Base-by-base conservation (phyloP, 805 yeast genomes). In the Cyberlindnera xishuangbannaensis region DNA sequence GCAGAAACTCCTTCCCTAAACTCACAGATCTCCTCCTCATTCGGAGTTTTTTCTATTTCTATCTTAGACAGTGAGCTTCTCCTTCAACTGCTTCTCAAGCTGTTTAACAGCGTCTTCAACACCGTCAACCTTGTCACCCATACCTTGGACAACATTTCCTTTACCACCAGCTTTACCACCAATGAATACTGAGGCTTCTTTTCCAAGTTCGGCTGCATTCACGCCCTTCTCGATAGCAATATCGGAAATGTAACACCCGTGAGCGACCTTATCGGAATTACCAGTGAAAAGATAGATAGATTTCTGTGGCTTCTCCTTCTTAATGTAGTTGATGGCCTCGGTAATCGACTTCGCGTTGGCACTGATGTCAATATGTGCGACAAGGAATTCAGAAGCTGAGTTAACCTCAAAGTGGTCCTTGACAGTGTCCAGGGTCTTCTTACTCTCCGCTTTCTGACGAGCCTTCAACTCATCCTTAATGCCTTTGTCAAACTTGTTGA, bases 161-260 rank as follows among this genome's bases (percentile, higher is more conserved):
- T 86, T 92, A 61, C 99, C 99, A 65, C 99, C 99, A 38, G 95
- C 94, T 61, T 83, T 86, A 61, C 99, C 99, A 45, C 98, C 99
- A 48, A 92, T 76, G 50, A 69, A 66, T 23, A 66, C 62, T 28
- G 88, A 67, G 27, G 83, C 97, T 36, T 71, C 64, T 33, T 69
- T 61, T 20, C 94, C 94, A 47, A 87, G 70, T 18, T 75, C 87
- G 37, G 79, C 71, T 33, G 94, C 88, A 44, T 80, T 71, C 15
- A 86, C 68, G 47, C 87, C 87, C 55, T 77, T 71, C 28, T 67
- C 67, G 44, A 80, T 63, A 25, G 87, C 83, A 26, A 61, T 77
- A 42, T 83, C 78, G 2, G 90, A 75, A 31, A 92, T 69, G 63
- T 78, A 92, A 57, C 95, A 87, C 45, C 97, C 98, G 55, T 92